Conservation (phyloP, 352 stramenopile species). For the Phytophthora hibernalis region DNA sequence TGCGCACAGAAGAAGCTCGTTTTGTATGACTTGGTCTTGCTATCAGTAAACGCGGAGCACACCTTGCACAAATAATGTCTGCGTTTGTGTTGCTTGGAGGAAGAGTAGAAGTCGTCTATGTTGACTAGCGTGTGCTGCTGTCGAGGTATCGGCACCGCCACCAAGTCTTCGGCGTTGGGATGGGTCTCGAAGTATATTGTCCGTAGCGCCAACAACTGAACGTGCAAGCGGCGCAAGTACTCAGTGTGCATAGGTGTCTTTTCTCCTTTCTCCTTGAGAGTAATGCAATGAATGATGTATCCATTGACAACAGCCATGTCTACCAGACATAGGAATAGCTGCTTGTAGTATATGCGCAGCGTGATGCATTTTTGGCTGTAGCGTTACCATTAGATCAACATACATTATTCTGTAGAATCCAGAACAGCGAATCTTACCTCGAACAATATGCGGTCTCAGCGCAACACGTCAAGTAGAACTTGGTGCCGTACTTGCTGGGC, state of each 20-base stretch:
- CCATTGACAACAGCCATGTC: conserved; percentile 29
- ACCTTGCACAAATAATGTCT: conserved; percentile 32
- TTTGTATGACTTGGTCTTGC: conserved; percentile 15
- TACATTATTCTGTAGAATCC: conserved; percentile 7
- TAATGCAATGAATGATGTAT: conserved; percentile 18
- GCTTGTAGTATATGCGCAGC: conserved; percentile 33
- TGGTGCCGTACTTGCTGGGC: conserved; percentile 29
- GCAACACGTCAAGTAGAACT: conserved; percentile 38
- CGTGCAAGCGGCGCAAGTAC: conserved; percentile 25
- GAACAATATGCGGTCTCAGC: conserved; percentile 20
- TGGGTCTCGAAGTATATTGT: conserved; percentile 16
- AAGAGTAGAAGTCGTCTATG: conserved; percentile 11
- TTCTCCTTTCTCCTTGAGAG: conserved; percentile 1
- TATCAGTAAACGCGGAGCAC: conserved; percentile 20
- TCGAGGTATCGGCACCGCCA: conserved; percentile 2
- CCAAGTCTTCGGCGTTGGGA: conserved; percentile 22
- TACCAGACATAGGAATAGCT: conserved; percentile 28
- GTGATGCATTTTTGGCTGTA: conserved; percentile 28
- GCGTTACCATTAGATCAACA: background rate
- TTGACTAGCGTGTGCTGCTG: conserved; percentile 10
- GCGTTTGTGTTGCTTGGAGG: conserved; percentile 9
- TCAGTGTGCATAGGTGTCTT: conserved; percentile 10
- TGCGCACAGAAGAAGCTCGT: conserved; percentile 12
- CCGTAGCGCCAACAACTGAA: conserved; percentile 1
- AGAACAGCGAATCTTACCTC: conserved; percentile 10